Evolutionary conservation across 257 asterid genomes (phyloP).

Genomic region (Nicotiana sylvestris): DNA sequence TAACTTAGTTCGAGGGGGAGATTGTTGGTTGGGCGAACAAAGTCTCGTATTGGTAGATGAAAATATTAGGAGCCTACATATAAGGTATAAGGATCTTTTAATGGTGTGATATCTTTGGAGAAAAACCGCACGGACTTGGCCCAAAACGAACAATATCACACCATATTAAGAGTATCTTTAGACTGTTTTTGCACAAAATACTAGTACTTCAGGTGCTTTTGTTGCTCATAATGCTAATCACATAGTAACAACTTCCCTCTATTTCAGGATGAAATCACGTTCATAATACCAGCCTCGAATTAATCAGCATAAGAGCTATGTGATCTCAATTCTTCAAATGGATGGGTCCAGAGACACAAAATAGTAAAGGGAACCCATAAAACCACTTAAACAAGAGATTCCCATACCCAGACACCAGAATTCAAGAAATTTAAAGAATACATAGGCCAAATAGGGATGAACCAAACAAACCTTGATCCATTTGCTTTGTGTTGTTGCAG

Average conservation of each 20-base stretch:
- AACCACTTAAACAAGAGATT: background rate
- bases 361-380: background rate
- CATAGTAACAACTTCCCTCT: background rate
- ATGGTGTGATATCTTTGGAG: too few species aligned
- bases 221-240: background rate
- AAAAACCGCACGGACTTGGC: too few species aligned
- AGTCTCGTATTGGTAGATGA: too few species aligned
- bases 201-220: background rate
- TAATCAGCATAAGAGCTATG: background rate
- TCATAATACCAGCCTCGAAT: background rate
- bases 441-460: background rate
- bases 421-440: background rate
- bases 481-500: slow-evolving; percentile 10
- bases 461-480: slow-evolving; percentile 3
- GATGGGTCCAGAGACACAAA: background rate
- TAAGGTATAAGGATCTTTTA: too few species aligned
- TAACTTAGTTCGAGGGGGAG: too few species aligned
- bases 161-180: too few species aligned
- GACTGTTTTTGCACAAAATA: too few species aligned
- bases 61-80: too few species aligned
- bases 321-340: background rate
- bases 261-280: background rate
- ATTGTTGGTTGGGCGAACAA: too few species aligned
- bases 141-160: too few species aligned
- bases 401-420: background rate